Evolutionary conservation across 441 rosid genomes (phyloP).

Genomic region (Jatropha multifida): DNA sequence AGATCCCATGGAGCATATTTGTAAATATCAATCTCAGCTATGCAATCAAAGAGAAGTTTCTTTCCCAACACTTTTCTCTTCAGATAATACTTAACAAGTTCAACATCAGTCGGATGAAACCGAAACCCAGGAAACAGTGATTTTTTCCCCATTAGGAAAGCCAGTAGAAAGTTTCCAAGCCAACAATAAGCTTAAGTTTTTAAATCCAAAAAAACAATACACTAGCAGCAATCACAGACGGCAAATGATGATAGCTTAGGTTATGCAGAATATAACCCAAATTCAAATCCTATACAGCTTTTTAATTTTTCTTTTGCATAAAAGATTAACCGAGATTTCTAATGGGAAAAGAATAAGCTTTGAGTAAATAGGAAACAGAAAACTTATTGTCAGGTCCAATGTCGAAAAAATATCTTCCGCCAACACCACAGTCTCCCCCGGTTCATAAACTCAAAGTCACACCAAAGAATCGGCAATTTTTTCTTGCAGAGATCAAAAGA

Average conservation of each 20-base stretch:
- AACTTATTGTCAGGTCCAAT: constrained; percentile 61
- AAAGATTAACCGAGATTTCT: not conserved
- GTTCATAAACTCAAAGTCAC: constrained; percentile 62
- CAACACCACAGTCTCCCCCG: constrained; percentile 64
- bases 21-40: constrained; percentile 64
- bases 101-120: constrained; percentile 78
- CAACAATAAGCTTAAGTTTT: not conserved
- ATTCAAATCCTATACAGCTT: not conserved
- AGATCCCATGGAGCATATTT: constrained; percentile 61
- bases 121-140: constrained; percentile 66
- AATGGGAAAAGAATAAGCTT: not conserved
- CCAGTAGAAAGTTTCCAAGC: not conserved
- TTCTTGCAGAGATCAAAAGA: constrained; percentile 55
- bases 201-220: not conserved
- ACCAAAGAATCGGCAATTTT: constrained; percentile 43
- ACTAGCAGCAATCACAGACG: not conserved
- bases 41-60: constrained; percentile 39
- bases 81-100: constrained; percentile 59
- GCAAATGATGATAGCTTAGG: not conserved
- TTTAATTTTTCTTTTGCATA: not conserved
- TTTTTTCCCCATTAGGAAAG: constrained; percentile 32
- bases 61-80: constrained; percentile 63
- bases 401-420: constrained; percentile 54
- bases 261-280: not conserved
- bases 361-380: not conserved